Conservation (phyloP, 768 basidiomycete species). For the Tubosaeta sp. region DNA sequence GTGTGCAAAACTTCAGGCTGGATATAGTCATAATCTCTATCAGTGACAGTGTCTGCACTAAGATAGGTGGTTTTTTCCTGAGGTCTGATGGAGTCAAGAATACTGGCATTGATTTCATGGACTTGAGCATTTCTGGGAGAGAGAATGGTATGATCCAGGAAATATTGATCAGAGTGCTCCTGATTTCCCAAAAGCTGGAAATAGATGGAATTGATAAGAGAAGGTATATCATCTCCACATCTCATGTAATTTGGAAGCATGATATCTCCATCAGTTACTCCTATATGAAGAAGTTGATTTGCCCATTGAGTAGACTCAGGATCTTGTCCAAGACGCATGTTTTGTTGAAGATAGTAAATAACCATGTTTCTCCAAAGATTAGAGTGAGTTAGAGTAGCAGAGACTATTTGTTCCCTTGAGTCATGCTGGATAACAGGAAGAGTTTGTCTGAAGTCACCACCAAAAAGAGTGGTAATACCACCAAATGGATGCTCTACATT, state of each 20-base stretch:
- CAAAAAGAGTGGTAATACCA: background rate
- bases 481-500: background rate
- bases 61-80: background rate
- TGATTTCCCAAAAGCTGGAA: constrained; percentile 6
- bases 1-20: constrained; percentile 38
- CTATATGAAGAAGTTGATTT: constrained; percentile 9
- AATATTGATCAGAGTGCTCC: constrained; percentile 21
- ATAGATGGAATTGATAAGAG: constrained; percentile 19
- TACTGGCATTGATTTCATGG: constrained; percentile 6
- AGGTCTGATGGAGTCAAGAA: constrained; percentile 10
- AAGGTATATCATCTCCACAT: constrained; percentile 10
- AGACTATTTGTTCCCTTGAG: constrained; percentile 35
- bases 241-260: constrained; percentile 26
- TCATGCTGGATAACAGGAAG: constrained; percentile 39
- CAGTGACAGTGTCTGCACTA: constrained; percentile 28
- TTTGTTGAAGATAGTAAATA: constrained; percentile 17
- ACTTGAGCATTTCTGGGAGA: constrained; percentile 28
- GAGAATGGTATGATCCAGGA: constrained; percentile 29
- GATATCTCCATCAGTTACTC: constrained; percentile 17
- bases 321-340: constrained; percentile 12
- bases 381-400: constrained; percentile 33
- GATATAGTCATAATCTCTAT: constrained; percentile 21
- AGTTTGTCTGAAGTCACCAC: background rate
- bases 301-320: constrained; percentile 31
- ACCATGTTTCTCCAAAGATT: constrained; percentile 34